These are phyloP conservation scores for Avena eriantha DNA, from an alignment of 176 grass and related monocot genomes.

Conservation along the genomic window DNA sequence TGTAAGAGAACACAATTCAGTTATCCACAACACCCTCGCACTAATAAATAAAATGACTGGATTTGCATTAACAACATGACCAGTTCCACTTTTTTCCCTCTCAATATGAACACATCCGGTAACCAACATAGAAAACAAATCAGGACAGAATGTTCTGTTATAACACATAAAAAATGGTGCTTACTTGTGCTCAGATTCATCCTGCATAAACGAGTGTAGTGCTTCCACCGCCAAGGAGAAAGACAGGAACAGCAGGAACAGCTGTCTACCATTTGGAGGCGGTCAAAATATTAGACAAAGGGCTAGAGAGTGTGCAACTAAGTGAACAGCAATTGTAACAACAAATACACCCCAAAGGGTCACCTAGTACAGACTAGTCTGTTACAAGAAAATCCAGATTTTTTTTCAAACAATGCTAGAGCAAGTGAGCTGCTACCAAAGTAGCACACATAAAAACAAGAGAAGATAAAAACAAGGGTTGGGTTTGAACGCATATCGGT, in stretches of 20 bases:
- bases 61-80: background rate
- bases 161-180: background rate
- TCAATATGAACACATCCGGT: background rate
- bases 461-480: slow-evolving; percentile 24
- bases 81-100: background rate
- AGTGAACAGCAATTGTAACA: background rate
- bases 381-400: background rate
- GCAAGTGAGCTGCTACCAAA: background rate
- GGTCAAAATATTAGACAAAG: slow-evolving; percentile 38
- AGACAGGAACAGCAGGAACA: slow-evolving; percentile 95
- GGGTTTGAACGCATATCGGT: background rate
- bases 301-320: background rate
- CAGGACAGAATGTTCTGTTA: background rate
- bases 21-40: background rate
- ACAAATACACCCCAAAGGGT: background rate
- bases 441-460: background rate
- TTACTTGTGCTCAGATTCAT: slow-evolving; percentile 99
- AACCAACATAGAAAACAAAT: slow-evolving; percentile 1
- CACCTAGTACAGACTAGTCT: background rate
- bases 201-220: slow-evolving; percentile 95
- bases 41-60: background rate
- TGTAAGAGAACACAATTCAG: background rate
- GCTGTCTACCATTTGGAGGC: slow-evolving; percentile 71
- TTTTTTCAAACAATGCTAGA: background rate
- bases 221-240: slow-evolving; percentile 97